Evolutionary conservation across 2,329 filamentous ascomycete species (phyloP), one percentile per base, ranked within the genome.

Genomic region (Cercospora berteroae): DNA sequence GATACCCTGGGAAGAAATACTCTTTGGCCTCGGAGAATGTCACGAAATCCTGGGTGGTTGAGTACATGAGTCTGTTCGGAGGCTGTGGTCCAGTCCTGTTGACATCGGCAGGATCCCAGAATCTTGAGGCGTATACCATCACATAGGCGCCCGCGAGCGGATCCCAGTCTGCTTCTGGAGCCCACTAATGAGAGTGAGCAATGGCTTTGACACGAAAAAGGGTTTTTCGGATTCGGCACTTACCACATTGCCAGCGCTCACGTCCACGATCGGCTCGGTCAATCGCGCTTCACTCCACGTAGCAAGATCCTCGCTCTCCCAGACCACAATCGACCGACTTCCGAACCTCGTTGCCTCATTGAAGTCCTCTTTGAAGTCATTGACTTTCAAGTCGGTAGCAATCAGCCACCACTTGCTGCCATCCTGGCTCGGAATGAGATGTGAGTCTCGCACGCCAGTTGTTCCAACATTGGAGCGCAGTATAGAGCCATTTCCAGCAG

Each of bases 291-390:
- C 39, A 50, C 61, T 67, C 68, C 70, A 71, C 10, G 60, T 61
- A 4, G 63, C 64, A 25, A 71, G 60, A 36, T 57, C 39, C 18
- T 60, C 60, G 8, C 60, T 65, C 48, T 71, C 70, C 68, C 70
- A 71, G 7, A 71, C 60, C 12, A 71, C 68, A 10, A 71, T 66
- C 1, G 64, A 67, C 10, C 66, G 65, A 55, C 72, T 73, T 3
- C 73, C 73, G 18, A 70, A 71, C 2, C 70, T 68, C 10, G 73
- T 72, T 1, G 74, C 68, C 18, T 69, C 70, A 60, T 71, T 68
- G 70, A 71, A 75, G 12, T 70, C 64, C 10, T 67, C 71, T 1
- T 71, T 73, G 42, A 72, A 73, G 18, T 65, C 73, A 13, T 74
- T 74, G 44, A 71, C 68, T 33, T 70, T 60, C 13, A 71, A 64